A percentile compares a stretch with the other conserved stretches of the same genome.
Evolutionary conservation across 768 basidiomycete genomes (phyloP).

Genomic region (Panus rudis): DNA sequence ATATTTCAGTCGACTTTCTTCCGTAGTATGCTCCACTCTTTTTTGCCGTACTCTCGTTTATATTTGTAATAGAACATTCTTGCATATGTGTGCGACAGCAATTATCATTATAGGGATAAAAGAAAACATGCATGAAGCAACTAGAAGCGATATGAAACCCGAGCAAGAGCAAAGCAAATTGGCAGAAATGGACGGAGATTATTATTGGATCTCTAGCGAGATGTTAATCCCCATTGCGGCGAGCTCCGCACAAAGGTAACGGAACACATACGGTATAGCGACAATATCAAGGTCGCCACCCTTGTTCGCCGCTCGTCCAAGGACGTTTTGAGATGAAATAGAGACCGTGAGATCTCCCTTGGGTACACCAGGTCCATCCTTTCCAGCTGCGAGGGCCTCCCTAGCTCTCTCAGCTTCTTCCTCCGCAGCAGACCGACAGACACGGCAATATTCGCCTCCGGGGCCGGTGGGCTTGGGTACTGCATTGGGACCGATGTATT

Average conservation of each 20-base stretch:
- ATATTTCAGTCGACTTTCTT: too few species aligned
- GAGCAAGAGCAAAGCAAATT: background rate
- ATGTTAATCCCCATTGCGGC: conserved; percentile 98
- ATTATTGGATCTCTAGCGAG: conserved; percentile 65
- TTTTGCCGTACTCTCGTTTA: too few species aligned
- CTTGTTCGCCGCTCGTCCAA: conserved; percentile 48
- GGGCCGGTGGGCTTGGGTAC: conserved; percentile 58
- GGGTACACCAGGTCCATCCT: conserved; percentile 38
- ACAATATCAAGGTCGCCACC: conserved; percentile 90
- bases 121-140: background rate
- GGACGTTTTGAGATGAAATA: conserved; percentile 61
- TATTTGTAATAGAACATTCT: too few species aligned
- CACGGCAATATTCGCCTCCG: conserved; percentile 89
- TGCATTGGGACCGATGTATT: conserved; percentile 41
- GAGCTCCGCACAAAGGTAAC: conserved; percentile 90
- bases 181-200: background rate
- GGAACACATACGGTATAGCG: conserved; percentile 92
- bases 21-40: too few species aligned
- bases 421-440: conserved; percentile 74
- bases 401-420: conserved; percentile 57
- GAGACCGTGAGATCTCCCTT: conserved; percentile 47
- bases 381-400: conserved; percentile 31
- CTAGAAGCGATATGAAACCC: background rate
- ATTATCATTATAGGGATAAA: background rate
- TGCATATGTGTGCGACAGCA: too few species aligned